Conservation (phyloP, 345 rosid species). For the Litchi chinensis region DNA sequence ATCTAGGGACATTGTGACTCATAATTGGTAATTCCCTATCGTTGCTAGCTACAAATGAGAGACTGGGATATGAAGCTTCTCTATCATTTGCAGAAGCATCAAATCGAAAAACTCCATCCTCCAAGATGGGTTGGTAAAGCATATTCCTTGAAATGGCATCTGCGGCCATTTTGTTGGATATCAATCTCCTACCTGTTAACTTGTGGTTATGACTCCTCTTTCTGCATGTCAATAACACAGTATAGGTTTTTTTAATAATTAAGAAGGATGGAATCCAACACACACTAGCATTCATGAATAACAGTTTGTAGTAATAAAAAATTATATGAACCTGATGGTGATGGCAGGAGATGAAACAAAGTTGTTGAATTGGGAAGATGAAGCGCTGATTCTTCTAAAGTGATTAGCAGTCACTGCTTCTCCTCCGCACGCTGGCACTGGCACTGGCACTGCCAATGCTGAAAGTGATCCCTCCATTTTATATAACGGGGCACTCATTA, state of each 20-base stretch:
- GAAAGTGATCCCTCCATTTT: no score
- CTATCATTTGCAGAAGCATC: slow-evolving; percentile 62
- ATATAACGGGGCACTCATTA: no score
- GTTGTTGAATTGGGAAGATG: no score
- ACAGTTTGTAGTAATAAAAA: no score
- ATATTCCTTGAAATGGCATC: slow-evolving; percentile 45
- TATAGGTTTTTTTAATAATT: slow-evolving; percentile 13
- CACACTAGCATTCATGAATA: no score
- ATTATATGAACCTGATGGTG: no score
- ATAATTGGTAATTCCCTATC: slow-evolving; percentile 55
- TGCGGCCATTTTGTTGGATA: slow-evolving; percentile 28
- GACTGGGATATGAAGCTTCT: slow-evolving; percentile 64
- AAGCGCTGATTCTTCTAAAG: no score
- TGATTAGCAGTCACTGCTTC: no score
- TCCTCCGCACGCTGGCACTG: no score
- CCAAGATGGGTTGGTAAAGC: slow-evolving; percentile 75
- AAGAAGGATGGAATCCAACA: no score
- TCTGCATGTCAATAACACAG: slow-evolving; percentile 44
- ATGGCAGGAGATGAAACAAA: no score
- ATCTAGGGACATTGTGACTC: slow-evolving; percentile 48
- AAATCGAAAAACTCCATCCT: slow-evolving; percentile 74
- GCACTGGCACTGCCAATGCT: no score
- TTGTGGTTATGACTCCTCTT: slow-evolving; percentile 21
- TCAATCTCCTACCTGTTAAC: slow-evolving; percentile 3
- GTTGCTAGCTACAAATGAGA: slow-evolving; percentile 58